Evolutionary conservation across 768 basidiomycete genomes (phyloP).

Genomic region (Boletus patriciae): DNA sequence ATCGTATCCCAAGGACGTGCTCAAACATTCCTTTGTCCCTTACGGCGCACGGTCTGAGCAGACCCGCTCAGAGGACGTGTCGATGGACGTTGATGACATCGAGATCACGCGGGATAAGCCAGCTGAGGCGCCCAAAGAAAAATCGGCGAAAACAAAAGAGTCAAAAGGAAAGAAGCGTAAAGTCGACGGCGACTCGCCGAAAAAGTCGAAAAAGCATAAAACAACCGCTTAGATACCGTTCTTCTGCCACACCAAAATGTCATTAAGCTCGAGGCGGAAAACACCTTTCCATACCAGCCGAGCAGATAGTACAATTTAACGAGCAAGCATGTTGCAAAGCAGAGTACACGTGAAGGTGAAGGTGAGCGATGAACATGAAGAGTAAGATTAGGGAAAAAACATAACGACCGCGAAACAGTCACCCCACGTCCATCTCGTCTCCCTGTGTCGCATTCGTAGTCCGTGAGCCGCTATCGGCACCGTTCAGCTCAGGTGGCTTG

Average conservation of each 20-base stretch:
- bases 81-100: conserved; percentile 26
- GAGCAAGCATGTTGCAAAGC: conserved; percentile 26
- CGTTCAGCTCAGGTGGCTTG: conserved; percentile 21
- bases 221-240: conserved; percentile 11
- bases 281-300: conserved; percentile 9
- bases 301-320: conserved; percentile 20
- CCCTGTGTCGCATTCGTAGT: conserved; percentile 47
- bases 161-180: conserved; percentile 45
- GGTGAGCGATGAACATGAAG: conserved; percentile 28
- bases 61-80: conserved; percentile 1
- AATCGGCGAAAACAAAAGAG: conserved; percentile 22
- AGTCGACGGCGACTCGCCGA: conserved; percentile 45
- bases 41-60: conserved; percentile 46
- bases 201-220: conserved; percentile 52
- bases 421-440: conserved; percentile 73
- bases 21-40: conserved; percentile 66
- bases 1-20: conserved; percentile 55
- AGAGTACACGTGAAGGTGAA: conserved; percentile 25
- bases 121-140: conserved; percentile 7
- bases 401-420: conserved; percentile 16
- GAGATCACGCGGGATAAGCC: conserved; percentile 26
- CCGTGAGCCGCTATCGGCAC: conserved; percentile 26
- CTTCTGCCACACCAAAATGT: neutral
- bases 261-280: conserved; percentile 6
- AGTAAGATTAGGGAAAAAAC: conserved; percentile 25